Base-by-base conservation (phyloP, 2,329 filamentous ascomycete species). In the Colletotrichum truncatum region DNA sequence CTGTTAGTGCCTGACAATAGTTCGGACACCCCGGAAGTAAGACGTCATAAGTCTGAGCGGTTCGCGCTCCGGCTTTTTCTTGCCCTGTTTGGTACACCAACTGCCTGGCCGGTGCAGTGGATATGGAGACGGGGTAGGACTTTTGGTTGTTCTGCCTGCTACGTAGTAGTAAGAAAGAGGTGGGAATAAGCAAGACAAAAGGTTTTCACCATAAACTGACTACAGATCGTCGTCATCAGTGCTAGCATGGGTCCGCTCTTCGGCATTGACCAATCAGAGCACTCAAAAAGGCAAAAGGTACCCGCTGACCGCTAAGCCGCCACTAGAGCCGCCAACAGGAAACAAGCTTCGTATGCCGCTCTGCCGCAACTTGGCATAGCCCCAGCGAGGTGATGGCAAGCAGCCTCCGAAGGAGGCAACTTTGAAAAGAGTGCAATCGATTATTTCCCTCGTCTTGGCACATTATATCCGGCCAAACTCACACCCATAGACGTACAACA, bases 311-410 rank as follows among this genome's bases (percentile, higher is more conserved):
- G 25, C 28, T 45, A 49, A 25, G 48, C 30, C 54, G 30, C 49
- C 43, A 45, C 36, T 14, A 53, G 60, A 38, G 49, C 41, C 41
- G 48, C 55, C 61, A 6, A 26, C 12, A 16, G 51, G 30, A 56
- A 63, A 66, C 58, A 66, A 66, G 57, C 63, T 66, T 66, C 43
- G 16, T 21, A 55, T 23, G 49, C 57, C 41, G 61, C 39, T 36
- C 41, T 62, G n/a, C 57, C 62, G 62, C 57, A 54, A 56, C 57
- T 65, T 62, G 62, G 57, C 57, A 62, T 46, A 48, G 48, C 48
- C 49, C 14, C 41, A 12, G 18, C 25, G 18, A 32, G 28, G 30
- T 16, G 48, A 51, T n/a, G 12, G 34, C 38, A 34, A 36, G 7
- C 9, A 11, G 6, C 25, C 18, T 4, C 32, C 14, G 25, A 21